These are phyloP conservation scores for Dalbergia cochinchinensis DNA, from an alignment of 306 rosid genomes.

Conservation along the genomic window DNA sequence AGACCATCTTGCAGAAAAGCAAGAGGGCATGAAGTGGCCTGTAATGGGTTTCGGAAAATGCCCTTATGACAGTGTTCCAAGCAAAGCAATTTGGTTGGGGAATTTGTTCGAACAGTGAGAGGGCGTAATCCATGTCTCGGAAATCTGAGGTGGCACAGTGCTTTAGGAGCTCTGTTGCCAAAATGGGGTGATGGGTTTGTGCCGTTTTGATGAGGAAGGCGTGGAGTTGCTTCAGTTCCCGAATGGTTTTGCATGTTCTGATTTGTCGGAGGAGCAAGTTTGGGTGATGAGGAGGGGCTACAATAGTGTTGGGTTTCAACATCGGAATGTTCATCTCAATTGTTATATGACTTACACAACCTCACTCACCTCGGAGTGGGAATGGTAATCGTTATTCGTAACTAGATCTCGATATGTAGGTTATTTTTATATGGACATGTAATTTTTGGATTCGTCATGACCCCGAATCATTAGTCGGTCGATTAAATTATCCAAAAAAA, in stretches of 20 bases:
- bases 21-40: constrained; percentile 51
- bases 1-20: constrained; percentile 61
- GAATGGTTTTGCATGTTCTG: constrained; percentile 62
- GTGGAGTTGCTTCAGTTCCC: constrained; percentile 72
- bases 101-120: constrained; percentile 56
- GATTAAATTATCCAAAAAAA: too few species aligned
- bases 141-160: constrained; percentile 57
- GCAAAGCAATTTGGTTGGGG: constrained; percentile 70
- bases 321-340: constrained; percentile 52
- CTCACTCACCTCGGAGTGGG: too few species aligned
- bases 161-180: constrained; percentile 66
- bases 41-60: constrained; percentile 60
- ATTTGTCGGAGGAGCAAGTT: constrained; percentile 60
- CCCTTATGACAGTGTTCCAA: constrained; percentile 77
- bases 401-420: too few species aligned
- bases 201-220: constrained; percentile 72
- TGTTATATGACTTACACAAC: not conserved
- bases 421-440: too few species aligned
- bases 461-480: too few species aligned
- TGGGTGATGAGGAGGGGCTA: constrained; percentile 50
- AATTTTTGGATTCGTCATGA: too few species aligned
- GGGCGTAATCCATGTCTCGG: constrained; percentile 55
- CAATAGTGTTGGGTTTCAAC: constrained; percentile 40
- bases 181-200: constrained; percentile 63
- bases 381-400: too few species aligned